Percentiles rank a stretch among this genome's conserved stretches.
Conservation (phyloP, 148 eudicot species). For the Gaultheria prostrata region DNA sequence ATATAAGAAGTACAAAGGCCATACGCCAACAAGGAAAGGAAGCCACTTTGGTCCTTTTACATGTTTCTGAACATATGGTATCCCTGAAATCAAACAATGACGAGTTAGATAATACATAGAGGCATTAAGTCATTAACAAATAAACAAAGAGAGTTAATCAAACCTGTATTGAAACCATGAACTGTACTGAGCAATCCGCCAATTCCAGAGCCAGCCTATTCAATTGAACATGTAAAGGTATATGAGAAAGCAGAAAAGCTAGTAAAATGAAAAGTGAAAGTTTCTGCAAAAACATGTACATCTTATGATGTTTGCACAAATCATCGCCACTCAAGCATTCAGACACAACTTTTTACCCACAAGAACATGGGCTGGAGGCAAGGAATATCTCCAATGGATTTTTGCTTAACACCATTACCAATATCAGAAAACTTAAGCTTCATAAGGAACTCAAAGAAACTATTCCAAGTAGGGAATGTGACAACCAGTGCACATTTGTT, state of each 20-base stretch:
- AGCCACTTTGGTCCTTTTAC: conserved; percentile 85
- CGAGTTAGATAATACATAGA: not conserved
- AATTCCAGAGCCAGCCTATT: conserved; percentile 73
- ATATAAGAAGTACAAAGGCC: not conserved
- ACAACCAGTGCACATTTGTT: not conserved
- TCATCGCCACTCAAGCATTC: conserved; percentile 5
- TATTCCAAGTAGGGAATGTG: not conserved
- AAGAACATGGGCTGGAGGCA: conserved; percentile 7
- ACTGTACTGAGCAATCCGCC: conserved; percentile 82
- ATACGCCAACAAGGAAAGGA: conserved; percentile 78
- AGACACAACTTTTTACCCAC: not conserved
- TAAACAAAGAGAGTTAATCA: not conserved
- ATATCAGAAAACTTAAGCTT: not conserved
- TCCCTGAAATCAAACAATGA: conserved; percentile 44
- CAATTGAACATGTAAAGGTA: conserved; percentile 4
- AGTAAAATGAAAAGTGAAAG: not conserved
- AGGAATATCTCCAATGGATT: not conserved
- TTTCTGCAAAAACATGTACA: not conserved
- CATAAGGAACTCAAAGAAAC: not conserved
- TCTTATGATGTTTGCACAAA: not conserved
- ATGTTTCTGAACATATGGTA: conserved; percentile 64
- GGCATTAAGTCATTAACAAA: not conserved
- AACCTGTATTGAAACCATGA: conserved; percentile 68
- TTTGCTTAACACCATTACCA: not conserved
- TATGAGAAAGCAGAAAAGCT: not conserved